These are phyloP conservation scores for Neofusicoccum laricinum DNA, from an alignment of 2,329 filamentous ascomycete species.

Conservation along the genomic window DNA sequence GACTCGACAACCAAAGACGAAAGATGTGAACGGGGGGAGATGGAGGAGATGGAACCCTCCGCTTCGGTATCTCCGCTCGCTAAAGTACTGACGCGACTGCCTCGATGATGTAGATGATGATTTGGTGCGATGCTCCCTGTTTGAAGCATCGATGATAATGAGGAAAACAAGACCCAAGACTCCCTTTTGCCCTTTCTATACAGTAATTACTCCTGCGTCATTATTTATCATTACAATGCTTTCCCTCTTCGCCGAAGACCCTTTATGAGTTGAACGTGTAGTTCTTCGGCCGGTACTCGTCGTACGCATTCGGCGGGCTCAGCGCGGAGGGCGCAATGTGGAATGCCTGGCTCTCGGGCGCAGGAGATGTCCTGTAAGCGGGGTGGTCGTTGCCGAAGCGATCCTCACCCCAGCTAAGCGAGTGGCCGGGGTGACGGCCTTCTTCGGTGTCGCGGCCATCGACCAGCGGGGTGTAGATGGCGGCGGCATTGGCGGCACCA, in stretches of 20 bases:
- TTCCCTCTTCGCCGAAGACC: neutral
- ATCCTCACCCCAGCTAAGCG: conserved; percentile 36
- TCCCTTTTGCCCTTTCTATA: neutral
- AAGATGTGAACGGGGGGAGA: too few relatives aligned
- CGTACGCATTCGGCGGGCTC: conserved; percentile 7
- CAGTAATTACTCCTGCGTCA: conserved; percentile 1
- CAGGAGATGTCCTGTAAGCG: neutral
- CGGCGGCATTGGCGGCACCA: neutral
- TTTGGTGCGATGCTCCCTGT: neutral
- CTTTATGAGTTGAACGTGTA: conserved; percentile 3
- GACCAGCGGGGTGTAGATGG: conserved; percentile 9
- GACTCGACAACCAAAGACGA: too few relatives aligned
- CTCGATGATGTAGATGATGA: neutral
- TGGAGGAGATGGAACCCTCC: too few relatives aligned
- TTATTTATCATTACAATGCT: neutral
- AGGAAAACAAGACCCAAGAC: neutral
- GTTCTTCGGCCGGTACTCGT: conserved; percentile 14
- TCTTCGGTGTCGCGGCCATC: conserved; percentile 35
- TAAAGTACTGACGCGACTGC: too few relatives aligned
- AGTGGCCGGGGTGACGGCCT: conserved; percentile 38
- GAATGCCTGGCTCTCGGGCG: neutral
- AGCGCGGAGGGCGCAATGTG: conserved; percentile 6
- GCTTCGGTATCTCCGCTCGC: too few relatives aligned
- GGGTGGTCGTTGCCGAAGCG: neutral
- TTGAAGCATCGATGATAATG: neutral